Evolutionary conservation across 768 basidiomycete genomes (phyloP), one percentile per base, ranked within the genome.

Genomic region (Pleurotus tuber-regium): DNA sequence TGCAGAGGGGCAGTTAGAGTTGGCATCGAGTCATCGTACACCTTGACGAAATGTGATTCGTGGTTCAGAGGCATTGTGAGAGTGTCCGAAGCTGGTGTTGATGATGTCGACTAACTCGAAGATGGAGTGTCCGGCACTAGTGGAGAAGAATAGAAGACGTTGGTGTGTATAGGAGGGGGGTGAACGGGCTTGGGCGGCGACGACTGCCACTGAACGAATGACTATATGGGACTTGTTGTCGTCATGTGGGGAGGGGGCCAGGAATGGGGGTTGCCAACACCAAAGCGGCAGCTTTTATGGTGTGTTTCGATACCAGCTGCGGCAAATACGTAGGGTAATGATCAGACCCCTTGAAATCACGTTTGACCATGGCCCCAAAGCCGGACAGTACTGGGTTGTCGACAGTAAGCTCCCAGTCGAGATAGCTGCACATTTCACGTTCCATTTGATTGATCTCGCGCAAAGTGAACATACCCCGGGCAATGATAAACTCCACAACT

Each of bases 381-480:
- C 78, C 80, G 3, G 61, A 56, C 0, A 90, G 69, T 0, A 83
- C 82, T 0, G 72, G 61, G 0, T 83, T 79, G 44, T 89, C 87
- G 46, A 89, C 85, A 38, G 83, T 87, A 7, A 91, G 72, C 61
- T 90, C 87, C 94, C 93, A 98, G 65, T 95, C 94, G 38, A 99
- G 73, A 62, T 98, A 98, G 12, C 81, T 75, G 61, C 79, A 92
- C 86, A 96, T 93, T 70, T 95, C 92, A 19, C 92, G 74, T 72
- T 95, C 93, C 92, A 95, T 94, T 75, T 94, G 92, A 67, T 97
- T 97, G 62, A 97, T 87, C 76, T 95, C 93, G 40, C 88, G 79
- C 7, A 95, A 70, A 3, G 75, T 77, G 60, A 93, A 95, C 82
- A 92, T 86, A 24, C 82, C 85, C 66, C 93, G 90, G 0, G 89